Conservation (phyloP, 306 rosid species). For the Fragaria iinumae region DNA sequence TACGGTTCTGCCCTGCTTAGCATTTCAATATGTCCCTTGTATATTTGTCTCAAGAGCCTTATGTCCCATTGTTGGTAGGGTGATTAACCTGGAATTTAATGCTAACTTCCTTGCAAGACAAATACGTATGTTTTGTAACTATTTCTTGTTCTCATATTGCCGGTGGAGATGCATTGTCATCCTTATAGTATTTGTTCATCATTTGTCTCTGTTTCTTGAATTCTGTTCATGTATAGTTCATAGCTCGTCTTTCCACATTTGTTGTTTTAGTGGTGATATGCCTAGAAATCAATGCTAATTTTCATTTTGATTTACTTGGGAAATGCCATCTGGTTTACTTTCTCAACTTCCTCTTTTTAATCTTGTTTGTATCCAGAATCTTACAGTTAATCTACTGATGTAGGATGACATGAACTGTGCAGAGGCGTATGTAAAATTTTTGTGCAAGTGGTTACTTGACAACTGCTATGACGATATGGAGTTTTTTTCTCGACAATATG, state of each 20-base stretch:
- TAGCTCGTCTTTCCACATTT: background rate
- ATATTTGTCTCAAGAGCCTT: background rate
- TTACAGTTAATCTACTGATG: constrained; percentile 20
- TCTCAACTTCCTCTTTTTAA: background rate
- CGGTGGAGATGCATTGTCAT: no score
- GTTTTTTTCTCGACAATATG: constrained; percentile 80
- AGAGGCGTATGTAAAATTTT: constrained; percentile 80
- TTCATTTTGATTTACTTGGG: background rate
- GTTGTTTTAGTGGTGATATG: background rate
- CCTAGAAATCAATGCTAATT: background rate
- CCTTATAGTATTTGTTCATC: background rate
- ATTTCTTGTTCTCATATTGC: no score
- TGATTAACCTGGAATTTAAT: background rate
- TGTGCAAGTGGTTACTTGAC: constrained; percentile 92
- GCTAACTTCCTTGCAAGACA: background rate
- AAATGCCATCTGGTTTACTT: background rate
- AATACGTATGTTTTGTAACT: background rate
- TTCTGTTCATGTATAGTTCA: background rate
- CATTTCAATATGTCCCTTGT: background rate
- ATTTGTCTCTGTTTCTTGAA: background rate
- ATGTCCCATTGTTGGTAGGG: background rate
- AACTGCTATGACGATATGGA: constrained; percentile 84
- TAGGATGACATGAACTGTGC: constrained; percentile 99
- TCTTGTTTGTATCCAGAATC: background rate
- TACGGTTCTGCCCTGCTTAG: background rate